Evolutionary conservation across 352 stramenopile species (phyloP).

Genomic region (Globisporangium solare): DNA sequence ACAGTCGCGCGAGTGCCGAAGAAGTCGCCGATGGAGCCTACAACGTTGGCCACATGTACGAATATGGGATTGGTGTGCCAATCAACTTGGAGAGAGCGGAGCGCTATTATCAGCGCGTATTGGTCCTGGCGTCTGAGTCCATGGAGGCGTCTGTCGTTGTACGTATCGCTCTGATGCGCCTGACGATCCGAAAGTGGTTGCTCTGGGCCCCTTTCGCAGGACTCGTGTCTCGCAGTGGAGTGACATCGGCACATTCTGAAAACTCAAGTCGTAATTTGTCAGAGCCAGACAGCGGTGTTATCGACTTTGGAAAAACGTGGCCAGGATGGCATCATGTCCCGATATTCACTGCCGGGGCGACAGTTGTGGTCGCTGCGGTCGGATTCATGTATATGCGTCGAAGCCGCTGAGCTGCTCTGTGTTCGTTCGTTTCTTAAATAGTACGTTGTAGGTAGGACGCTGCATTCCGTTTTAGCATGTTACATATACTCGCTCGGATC

Average conservation of each 20-base stretch:
- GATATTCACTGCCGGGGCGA: neutral
- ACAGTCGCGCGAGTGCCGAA: conserved; percentile 63
- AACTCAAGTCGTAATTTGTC: conserved; percentile 6
- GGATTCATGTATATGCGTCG: conserved; percentile 1
- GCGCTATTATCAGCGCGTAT: conserved; percentile 56
- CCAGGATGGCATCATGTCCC: neutral
- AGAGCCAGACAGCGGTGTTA: conserved; percentile 1
- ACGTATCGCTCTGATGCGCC: conserved; percentile 27
- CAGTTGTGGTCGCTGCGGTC: neutral
- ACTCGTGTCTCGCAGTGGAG: conserved; percentile 4
- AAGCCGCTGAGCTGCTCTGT: neutral
- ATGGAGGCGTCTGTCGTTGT: conserved; percentile 31
- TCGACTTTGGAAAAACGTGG: conserved; percentile 9
- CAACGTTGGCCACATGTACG: conserved; percentile 73
- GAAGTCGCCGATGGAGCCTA: conserved; percentile 56
- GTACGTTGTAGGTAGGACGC: neutral
- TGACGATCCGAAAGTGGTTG: conserved; percentile 32
- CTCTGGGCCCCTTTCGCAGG: conserved; percentile 18
- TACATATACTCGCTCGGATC: conserved; percentile 11
- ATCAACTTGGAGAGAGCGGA: conserved; percentile 45
- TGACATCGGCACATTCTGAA: neutral
- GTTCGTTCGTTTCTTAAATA: neutral
- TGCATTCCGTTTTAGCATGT: neutral
- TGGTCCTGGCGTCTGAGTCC: conserved; percentile 37
- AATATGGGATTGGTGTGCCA: conserved; percentile 48